Base-by-base conservation (phyloP, 495 filamentous ascomycete genomes). In the Penicillium ochrochloron region DNA sequence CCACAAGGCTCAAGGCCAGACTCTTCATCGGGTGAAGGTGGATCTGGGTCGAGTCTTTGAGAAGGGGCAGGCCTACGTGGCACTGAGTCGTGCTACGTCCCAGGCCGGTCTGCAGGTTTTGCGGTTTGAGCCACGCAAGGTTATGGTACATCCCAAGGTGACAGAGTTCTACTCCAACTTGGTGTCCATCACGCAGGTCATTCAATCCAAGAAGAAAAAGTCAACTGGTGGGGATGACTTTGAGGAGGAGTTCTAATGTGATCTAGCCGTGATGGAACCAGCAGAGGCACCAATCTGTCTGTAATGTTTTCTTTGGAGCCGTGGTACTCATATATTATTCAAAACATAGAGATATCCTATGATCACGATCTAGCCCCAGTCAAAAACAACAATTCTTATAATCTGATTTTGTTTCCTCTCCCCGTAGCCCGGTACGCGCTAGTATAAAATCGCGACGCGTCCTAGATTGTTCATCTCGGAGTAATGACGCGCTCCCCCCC, bases 1-100 rank as follows among this genome's bases (percentile, higher is more conserved):
- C 65, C 95, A 99, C 81, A 99, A 99, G 78, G 95, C 96, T 10
- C 95, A 99, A 73, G 95, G 95, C 0, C 96, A 98, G 72, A 98
- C 95, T 15, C 81, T 99, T 50, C 93, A 97, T 70, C 84, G 95
- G 17, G 96, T 98, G 53, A 97, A 96, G 74, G 94, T 99, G 7
- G 93, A 98, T 69, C 82, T 99, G 0, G 92, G 92, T 17, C 89
- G 83, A 66, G 92, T 95, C 10, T 99, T 99, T 69, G 95, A 98
- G 75, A 97, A 97, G 74, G 95, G 95, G 0, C 95, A 85, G 65
- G 83, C 83, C 14, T 85, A 85, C 62, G 83, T 85, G 33, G 83
- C 83, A 10, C 69, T 85, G 3, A 85, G 83, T 79, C 89, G 95
- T 70, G 96, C 95, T 19, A 96, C 93, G 11, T 89, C 84, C 60